These are phyloP conservation scores for Saccharum hybrid DNA, from an alignment of 202 grass and related monocot genomes.

Conservation along the genomic window DNA sequence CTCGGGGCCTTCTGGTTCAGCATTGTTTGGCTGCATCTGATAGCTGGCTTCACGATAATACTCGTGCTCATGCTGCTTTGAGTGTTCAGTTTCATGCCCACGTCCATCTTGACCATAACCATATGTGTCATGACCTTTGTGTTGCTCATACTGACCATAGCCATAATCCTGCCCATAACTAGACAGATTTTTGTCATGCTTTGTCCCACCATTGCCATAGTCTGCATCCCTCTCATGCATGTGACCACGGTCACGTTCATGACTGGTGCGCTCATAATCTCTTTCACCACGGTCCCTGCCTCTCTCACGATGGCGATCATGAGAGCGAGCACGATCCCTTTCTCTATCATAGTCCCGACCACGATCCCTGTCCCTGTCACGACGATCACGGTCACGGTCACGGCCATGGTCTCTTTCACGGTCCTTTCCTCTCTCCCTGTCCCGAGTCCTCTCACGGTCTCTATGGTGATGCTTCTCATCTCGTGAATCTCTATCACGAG, in stretches of 20 bases:
- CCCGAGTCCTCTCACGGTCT: too few species aligned
- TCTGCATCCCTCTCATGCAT: slow-evolving; percentile 56
- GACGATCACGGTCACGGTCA: too few species aligned
- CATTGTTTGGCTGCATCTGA: slow-evolving; percentile 54
- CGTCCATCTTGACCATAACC: slow-evolving; percentile 51
- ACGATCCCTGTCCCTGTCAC: too few species aligned
- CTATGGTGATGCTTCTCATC: too few species aligned
- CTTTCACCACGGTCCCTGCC: slow-evolving; percentile 56
- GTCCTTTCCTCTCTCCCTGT: too few species aligned
- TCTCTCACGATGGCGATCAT: too few species aligned
- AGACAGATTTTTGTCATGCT: slow-evolving; percentile 65
- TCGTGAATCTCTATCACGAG: too few species aligned
- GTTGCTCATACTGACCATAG: slow-evolving; percentile 60
- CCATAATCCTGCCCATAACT: slow-evolving; percentile 57
- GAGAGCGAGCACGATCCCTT: too few species aligned
- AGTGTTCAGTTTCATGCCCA: slow-evolving; percentile 50
- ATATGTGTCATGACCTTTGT: slow-evolving; percentile 51
- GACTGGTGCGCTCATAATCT: slow-evolving; percentile 55
- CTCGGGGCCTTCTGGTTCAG: slow-evolving; percentile 68
- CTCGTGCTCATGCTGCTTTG: slow-evolving; percentile 54
- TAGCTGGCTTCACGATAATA: slow-evolving; percentile 50
- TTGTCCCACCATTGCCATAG: slow-evolving; percentile 59
- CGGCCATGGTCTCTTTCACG: too few species aligned
- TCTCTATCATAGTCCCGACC: too few species aligned
- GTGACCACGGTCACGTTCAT: slow-evolving; percentile 56